These are phyloP conservation scores for Abrus precatorius DNA, from an alignment of 306 rosid genomes.

Conservation along the genomic window DNA sequence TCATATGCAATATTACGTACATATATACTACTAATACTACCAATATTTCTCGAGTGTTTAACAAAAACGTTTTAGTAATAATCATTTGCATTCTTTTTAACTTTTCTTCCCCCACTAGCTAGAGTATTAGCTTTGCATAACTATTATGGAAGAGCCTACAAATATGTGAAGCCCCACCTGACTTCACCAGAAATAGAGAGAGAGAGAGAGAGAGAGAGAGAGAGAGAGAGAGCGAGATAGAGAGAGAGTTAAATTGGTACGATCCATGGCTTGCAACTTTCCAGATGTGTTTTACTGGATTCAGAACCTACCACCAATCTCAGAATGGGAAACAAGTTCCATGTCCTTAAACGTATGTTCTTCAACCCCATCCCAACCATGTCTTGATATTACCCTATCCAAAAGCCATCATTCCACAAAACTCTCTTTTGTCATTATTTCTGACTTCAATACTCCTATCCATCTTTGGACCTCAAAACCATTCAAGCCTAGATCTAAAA, in stretches of 20 bases:
- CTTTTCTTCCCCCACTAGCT: slow-evolving; percentile 35
- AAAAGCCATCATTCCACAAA: slow-evolving; percentile 56
- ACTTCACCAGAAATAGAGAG: neutral
- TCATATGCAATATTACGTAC: too few relatives aligned
- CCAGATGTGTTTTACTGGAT: slow-evolving; percentile 83
- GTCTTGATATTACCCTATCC: slow-evolving; percentile 63
- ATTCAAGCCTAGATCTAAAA: slow-evolving; percentile 53
- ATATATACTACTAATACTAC: too few relatives aligned
- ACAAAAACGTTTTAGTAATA: neutral
- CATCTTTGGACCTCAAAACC: slow-evolving; percentile 87
- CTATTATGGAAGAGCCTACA: slow-evolving; percentile 48
- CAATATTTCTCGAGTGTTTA: too few relatives aligned
- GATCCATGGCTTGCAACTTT: slow-evolving; percentile 65
- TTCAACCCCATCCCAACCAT: slow-evolving; percentile 67
- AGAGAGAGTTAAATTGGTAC: slow-evolving; percentile 9
- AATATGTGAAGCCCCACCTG: slow-evolving; percentile 35
- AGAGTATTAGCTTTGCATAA: slow-evolving; percentile 41
- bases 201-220: neutral
- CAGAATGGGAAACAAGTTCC: slow-evolving; percentile 69
- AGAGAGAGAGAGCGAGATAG: neutral
- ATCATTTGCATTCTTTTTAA: slow-evolving; percentile 37
- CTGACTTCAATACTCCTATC: slow-evolving; percentile 65
- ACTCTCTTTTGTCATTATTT: slow-evolving; percentile 61
- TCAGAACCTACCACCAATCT: slow-evolving; percentile 78
- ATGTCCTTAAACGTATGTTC: slow-evolving; percentile 60